Percentiles rank a stretch among this genome's conserved stretches.
These are phyloP conservation scores for Leccinum sublutescens DNA, from an alignment of 768 basidiomycete genomes.

Conservation along the genomic window DNA sequence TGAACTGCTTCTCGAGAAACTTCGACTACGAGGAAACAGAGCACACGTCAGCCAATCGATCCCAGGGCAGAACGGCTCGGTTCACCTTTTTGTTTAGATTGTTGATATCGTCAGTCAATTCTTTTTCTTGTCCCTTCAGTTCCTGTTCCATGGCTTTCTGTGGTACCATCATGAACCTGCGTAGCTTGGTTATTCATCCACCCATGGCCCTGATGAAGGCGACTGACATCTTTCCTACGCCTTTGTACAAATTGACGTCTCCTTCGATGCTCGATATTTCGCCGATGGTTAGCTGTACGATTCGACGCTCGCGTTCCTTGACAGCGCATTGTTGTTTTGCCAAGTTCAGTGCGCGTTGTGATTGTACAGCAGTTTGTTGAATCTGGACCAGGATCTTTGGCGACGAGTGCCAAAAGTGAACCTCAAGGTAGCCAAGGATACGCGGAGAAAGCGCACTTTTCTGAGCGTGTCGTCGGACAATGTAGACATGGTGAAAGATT, in stretches of 20 bases:
- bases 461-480: conserved; percentile 80
- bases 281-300: conserved; percentile 83
- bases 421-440: not conserved
- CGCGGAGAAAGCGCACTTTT: conserved; percentile 48
- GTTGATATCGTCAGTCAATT: conserved; percentile 77
- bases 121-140: conserved; percentile 75
- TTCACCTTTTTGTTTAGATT: conserved; percentile 83
- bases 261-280: conserved; percentile 73
- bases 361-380: conserved; percentile 85
- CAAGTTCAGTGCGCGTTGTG: conserved; percentile 73
- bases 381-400: conserved; percentile 87
- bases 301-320: conserved; percentile 88
- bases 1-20: conserved; percentile 91
- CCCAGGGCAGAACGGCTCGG: not conserved
- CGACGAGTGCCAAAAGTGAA: conserved; percentile 15
- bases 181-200: conserved; percentile 1
- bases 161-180: conserved; percentile 89
- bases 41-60: not conserved
- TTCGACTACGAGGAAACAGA: conserved; percentile 57
- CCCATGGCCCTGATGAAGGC: not conserved
- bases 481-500: conserved; percentile 42
- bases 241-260: conserved; percentile 85
- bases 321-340: conserved; percentile 71
- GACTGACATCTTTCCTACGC: conserved; percentile 89
- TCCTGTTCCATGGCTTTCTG: conserved; percentile 75